These are phyloP conservation scores for Seminavis robusta DNA, from an alignment of 108 stramenopile genomes.

Conservation along the genomic window DNA sequence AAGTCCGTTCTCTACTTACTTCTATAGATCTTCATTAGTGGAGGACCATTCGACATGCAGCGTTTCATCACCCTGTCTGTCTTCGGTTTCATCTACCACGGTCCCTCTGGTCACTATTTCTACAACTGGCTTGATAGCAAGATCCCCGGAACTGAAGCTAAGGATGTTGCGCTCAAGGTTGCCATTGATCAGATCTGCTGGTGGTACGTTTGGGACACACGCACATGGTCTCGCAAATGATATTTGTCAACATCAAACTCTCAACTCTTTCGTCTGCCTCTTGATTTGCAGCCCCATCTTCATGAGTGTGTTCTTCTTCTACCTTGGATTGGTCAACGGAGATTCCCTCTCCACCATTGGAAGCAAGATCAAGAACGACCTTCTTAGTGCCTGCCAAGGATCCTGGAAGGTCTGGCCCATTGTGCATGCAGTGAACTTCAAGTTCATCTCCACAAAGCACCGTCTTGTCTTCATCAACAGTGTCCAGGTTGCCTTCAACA, in stretches of 20 bases:
- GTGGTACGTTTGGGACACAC: no score
- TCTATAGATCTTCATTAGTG: constrained; percentile 84
- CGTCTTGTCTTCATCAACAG: constrained; percentile 96
- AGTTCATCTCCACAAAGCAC: constrained; percentile 93
- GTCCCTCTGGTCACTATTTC: constrained; percentile 97
- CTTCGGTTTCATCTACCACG: constrained; percentile 97
- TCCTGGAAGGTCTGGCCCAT: constrained; percentile 98
- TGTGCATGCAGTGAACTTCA: constrained; percentile 97
- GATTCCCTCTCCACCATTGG: constrained; percentile 83
- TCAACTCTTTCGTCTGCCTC: background rate
- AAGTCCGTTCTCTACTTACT: background rate
- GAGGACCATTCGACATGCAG: constrained; percentile 90
- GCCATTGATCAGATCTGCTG: constrained; percentile 93
- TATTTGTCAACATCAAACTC: background rate
- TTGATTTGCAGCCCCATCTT: constrained; percentile 69
- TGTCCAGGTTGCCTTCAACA: constrained; percentile 97
- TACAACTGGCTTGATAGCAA: constrained; percentile 95
- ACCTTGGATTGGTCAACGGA: constrained; percentile 92
- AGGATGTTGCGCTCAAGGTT: constrained; percentile 86
- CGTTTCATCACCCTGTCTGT: constrained; percentile 90
- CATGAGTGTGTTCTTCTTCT: constrained; percentile 97
- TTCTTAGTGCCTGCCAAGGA: constrained; percentile 92
- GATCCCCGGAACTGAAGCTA: constrained; percentile 79
- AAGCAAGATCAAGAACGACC: constrained; percentile 90
- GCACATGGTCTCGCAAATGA: background rate